A percentile compares a stretch with the other conserved stretches of the same genome.
Evolutionary conservation across 371 early-diverging fungal species (phyloP).

Genomic region (Nosema muscidifuracis): DNA sequence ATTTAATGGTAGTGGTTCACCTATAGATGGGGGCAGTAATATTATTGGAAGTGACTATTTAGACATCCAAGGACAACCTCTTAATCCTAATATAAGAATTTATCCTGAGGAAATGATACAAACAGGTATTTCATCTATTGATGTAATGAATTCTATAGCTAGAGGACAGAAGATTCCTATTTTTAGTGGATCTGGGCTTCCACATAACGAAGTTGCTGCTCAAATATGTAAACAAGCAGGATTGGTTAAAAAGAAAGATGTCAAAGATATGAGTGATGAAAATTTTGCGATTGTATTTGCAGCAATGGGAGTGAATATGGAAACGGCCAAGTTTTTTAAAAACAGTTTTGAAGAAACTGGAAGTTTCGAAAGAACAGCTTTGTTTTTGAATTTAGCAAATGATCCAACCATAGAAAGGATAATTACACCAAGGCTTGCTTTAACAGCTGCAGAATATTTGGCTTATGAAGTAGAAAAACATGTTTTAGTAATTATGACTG

Average conservation of each 20-base stretch:
- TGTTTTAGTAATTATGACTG: slow-evolving; percentile 98
- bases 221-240: slow-evolving; percentile 99
- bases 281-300: slow-evolving; percentile 99
- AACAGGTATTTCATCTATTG: slow-evolving; percentile 98
- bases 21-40: slow-evolving; percentile 95
- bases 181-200: slow-evolving; percentile 97
- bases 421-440: slow-evolving; percentile 96
- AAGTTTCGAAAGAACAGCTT: slow-evolving; percentile 89
- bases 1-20: slow-evolving; percentile 96
- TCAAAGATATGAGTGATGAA: slow-evolving; percentile 91
- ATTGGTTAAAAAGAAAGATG: slow-evolving; percentile 89
- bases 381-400: slow-evolving; percentile 98
- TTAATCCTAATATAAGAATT: slow-evolving; percentile 95
- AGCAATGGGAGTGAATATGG: slow-evolving; percentile 99
- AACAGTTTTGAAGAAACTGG: slow-evolving; percentile 99
- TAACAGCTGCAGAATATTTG: slow-evolving; percentile 98
- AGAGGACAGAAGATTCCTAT: slow-evolving; percentile 99
- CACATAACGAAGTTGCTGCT: slow-evolving; percentile 99
- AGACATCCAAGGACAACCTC: slow-evolving; percentile 89
- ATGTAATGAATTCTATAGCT: slow-evolving; percentile 99
- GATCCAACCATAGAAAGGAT: slow-evolving; percentile 99
- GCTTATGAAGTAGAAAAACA: slow-evolving; percentile 99
- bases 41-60: slow-evolving; percentile 96
- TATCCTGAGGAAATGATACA: slow-evolving; percentile 99
- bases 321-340: slow-evolving; percentile 98